Base-by-base conservation (phyloP, 179 eudicot species). In the Pouteria campechiana region DNA sequence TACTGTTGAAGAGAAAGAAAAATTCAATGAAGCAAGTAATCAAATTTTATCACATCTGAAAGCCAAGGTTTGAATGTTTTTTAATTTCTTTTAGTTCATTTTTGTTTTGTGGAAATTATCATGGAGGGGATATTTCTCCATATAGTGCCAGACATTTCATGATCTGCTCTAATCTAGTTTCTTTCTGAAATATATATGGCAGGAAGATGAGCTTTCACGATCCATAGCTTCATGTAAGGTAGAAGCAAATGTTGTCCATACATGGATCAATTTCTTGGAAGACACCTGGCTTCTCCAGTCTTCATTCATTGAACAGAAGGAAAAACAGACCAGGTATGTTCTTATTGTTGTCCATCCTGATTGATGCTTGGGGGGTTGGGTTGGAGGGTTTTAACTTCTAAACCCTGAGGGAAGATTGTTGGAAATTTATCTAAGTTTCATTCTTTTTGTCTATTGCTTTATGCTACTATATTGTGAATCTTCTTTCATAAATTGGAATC, bases 191-290 rank as follows among this genome's bases (percentile, higher is more conserved):
- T 11, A 23, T 50, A 32, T 28, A 32, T 48, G 10, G 37, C 43
- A 92, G 99, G 99, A 92, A 59, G 89, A 80, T 35, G 99, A 92
- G 68, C 67, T 92, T 44, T 60, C 74, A 17, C 70, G 65, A 58
- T 67, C 96, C 33, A 63, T 92, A 44, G 67, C 66, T 40, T 87
- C 94, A 9, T 72, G 89, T 59, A 67, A 63, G 65, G 72, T 64
- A 48, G 99, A 92, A 68, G 82, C 77, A 7, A 69, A 72, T 48
- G 92, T 92, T 58, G 67, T 92, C 6, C 69, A 60, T 66, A 83
- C 96, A 23, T 92, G 99, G 99, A 62, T 83, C 52, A 92, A 88
- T 69, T 92, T 92, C 50, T 74, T 92, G 64, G 94, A 88, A 63
- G 94, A 92, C 63, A 76, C 99, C 24, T 92, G 96, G 96, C 67